Percentiles rank a stretch among this genome's conserved stretches.
Conservation (phyloP, 2,329 filamentous ascomycete genomes). For the Claviceps humidiphila region DNA sequence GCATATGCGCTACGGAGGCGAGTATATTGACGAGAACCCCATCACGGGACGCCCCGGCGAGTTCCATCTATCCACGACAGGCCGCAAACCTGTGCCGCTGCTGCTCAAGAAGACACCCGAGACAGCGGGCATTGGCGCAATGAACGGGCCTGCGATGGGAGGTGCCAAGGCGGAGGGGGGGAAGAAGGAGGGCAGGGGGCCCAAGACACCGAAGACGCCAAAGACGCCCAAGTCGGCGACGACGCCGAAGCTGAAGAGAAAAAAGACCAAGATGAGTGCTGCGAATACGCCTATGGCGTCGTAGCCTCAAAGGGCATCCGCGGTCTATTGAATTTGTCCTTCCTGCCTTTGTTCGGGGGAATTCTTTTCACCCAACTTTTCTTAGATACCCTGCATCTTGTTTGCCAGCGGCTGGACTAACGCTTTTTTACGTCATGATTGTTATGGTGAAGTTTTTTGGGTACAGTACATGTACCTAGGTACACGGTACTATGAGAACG, state of each 20-base stretch:
- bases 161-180: conserved; percentile 28
- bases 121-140: conserved; percentile 19
- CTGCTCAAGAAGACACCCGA: conserved; percentile 19
- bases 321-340: neutral
- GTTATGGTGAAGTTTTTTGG: no score
- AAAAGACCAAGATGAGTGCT: conserved; percentile 33
- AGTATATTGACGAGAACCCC: conserved; percentile 56
- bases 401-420: neutral
- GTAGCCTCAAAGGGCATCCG: neutral
- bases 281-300: conserved; percentile 19
- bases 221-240: conserved; percentile 29
- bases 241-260: conserved; percentile 30
- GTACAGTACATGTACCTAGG: no score
- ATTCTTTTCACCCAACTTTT: neutral
- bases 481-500: no score
- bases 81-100: conserved; percentile 31
- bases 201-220: conserved; percentile 30
- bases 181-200: conserved; percentile 33
- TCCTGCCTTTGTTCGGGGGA: no score
- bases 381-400: neutral
- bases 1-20: conserved; percentile 45
- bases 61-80: conserved; percentile 50
- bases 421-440: no score
- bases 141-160: conserved; percentile 21
- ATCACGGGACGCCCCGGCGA: conserved; percentile 53